Conservation (phyloP, 495 filamentous ascomycete genomes). For the Terfezia boudieri region DNA sequence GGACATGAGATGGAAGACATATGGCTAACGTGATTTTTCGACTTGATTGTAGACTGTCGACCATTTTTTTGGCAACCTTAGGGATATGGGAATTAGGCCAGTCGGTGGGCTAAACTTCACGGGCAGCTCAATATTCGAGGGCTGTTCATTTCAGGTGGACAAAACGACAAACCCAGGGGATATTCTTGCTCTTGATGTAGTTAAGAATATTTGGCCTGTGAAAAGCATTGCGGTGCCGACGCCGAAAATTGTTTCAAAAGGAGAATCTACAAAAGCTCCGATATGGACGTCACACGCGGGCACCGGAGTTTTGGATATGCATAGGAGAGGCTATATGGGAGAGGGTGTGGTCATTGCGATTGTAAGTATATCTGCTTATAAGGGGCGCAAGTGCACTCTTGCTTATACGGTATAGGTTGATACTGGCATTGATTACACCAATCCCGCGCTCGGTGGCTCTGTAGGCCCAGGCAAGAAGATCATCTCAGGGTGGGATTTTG, state of each 20-base stretch:
- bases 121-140: constrained; percentile 8
- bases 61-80: constrained; percentile 8
- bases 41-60: constrained; percentile 2
- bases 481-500: constrained; percentile 30
- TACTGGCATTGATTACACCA: constrained; percentile 32
- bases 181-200: constrained; percentile 7
- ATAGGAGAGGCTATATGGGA: constrained; percentile 12
- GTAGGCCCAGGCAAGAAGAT: constrained; percentile 32
- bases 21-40: background rate
- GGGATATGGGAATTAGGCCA: constrained; percentile 8
- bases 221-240: constrained; percentile 3
- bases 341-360: constrained; percentile 10
- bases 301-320: constrained; percentile 13
- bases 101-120: constrained; percentile 13
- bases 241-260: constrained; percentile 8
- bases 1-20: background rate
- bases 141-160: constrained; percentile 9
- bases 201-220: constrained; percentile 11
- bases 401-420: constrained; percentile 19
- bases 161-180: constrained; percentile 5
- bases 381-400: background rate
- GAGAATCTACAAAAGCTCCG: background rate
- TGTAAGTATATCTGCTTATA: constrained; percentile 2
- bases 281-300: constrained; percentile 13
- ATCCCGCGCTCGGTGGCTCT: constrained; percentile 36